These are phyloP conservation scores for Epichloe baconii DNA, from an alignment of 2,329 filamentous ascomycete genomes.

Conservation along the genomic window DNA sequence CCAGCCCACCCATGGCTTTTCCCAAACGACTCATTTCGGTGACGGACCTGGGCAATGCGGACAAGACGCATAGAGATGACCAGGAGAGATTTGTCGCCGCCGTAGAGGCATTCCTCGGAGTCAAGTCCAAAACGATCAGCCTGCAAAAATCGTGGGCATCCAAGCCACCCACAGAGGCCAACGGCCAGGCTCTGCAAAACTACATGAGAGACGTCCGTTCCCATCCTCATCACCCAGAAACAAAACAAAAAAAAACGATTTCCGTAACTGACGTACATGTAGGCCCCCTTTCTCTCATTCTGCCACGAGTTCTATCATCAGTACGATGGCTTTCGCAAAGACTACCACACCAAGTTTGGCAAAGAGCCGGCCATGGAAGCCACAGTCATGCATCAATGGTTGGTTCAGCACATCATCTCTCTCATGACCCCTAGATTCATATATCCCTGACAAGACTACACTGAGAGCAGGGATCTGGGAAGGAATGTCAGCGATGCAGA, in stretches of 20 bases:
- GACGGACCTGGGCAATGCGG: conserved; percentile 10
- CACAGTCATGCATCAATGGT: conserved; percentile 18
- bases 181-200: conserved; percentile 11
- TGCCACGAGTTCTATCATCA: conserved; percentile 21
- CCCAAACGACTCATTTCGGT: conserved; percentile 15
- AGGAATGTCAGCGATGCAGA: conserved; percentile 11
- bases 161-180: conserved; percentile 11
- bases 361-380: conserved; percentile 17
- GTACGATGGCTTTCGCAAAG: conserved; percentile 16
- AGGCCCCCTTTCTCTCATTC: conserved; percentile 18
- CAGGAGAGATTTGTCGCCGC: conserved; percentile 12
- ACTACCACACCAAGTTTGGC: conserved; percentile 13
- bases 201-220: conserved; percentile 18
- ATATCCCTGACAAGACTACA: neutral
- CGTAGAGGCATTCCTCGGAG: conserved; percentile 12
- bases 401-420: conserved; percentile 1
- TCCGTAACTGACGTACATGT: neutral
- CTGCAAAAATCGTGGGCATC: conserved; percentile 11
- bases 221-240: neutral
- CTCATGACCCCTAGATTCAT: neutral
- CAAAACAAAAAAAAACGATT: too few relatives aligned
- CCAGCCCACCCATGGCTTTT: neutral
- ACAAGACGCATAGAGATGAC: conserved; percentile 5
- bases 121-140: conserved; percentile 10
- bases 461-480: conserved; percentile 13